Conservation (phyloP, 2,329 filamentous ascomycete genomes). For the Colletotrichum cereale region DNA sequence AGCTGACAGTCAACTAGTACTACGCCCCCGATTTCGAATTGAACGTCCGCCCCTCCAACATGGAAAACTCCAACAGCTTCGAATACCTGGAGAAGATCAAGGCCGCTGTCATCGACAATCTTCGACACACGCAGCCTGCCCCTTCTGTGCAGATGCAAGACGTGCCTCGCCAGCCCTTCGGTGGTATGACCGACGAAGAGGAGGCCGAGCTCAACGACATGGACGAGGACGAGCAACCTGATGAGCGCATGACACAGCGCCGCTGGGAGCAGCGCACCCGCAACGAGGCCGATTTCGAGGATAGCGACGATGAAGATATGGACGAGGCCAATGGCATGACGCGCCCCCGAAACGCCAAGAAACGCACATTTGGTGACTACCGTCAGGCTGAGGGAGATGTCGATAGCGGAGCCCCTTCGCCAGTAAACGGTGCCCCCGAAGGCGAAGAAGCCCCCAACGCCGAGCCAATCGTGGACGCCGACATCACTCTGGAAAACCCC, state of each 20-base stretch:
- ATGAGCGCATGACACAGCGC: slow-evolving; percentile 84
- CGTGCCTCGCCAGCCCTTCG: slow-evolving; percentile 71
- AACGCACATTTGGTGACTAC: slow-evolving; percentile 66
- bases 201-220: slow-evolving; percentile 75
- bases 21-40: slow-evolving; percentile 93
- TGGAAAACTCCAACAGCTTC: slow-evolving; percentile 90
- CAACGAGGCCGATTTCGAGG: slow-evolving; percentile 84
- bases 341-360: slow-evolving; percentile 57
- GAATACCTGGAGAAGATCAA: slow-evolving; percentile 88
- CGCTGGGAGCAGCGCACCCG: slow-evolving; percentile 84
- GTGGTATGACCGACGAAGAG: slow-evolving; percentile 74
- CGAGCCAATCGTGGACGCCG: slow-evolving; percentile 43
- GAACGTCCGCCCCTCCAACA: slow-evolving; percentile 88
- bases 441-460: slow-evolving; percentile 46
- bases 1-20: slow-evolving; percentile 70
- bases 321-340: slow-evolving; percentile 79
- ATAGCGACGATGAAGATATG: slow-evolving; percentile 91
- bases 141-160: slow-evolving; percentile 95
- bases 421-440: slow-evolving; percentile 52
- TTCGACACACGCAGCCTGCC: slow-evolving; percentile 85
- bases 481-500: slow-evolving; percentile 50
- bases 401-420: slow-evolving; percentile 55
- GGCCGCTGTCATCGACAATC: slow-evolving; percentile 84
- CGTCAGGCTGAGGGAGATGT: slow-evolving; percentile 56
- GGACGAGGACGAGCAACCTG: slow-evolving; percentile 89